Evolutionary conservation across 2,329 filamentous ascomycete genomes (phyloP).

Genomic region (Dichotomopilus funicola): DNA sequence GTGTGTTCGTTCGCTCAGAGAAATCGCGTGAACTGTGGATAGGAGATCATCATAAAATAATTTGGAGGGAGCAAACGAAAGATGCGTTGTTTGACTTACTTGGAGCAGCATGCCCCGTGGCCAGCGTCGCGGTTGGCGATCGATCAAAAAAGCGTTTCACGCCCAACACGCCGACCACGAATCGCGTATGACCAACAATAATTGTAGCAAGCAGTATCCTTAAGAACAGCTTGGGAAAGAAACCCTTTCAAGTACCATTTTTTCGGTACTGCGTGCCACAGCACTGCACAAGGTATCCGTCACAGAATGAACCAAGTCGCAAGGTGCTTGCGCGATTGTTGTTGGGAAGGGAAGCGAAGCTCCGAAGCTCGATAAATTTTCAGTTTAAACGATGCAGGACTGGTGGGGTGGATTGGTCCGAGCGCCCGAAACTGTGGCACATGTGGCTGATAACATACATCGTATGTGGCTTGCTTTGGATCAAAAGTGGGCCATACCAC

Average conservation of each 20-base stretch:
- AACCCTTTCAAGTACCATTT: too few relatives aligned
- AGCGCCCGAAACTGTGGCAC: not conserved
- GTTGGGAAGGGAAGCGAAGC: constrained; percentile 7
- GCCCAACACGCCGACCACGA: too few relatives aligned
- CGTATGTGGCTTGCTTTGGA: not conserved
- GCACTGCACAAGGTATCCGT: too few relatives aligned
- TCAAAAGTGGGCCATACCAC: not conserved
- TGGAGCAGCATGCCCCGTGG: too few relatives aligned
- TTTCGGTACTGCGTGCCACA: too few relatives aligned
- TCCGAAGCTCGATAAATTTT: constrained; percentile 14
- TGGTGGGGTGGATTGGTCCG: constrained; percentile 2
- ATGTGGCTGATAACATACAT: too few relatives aligned
- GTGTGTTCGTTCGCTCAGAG: constrained; percentile 56
- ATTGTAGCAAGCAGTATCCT: too few relatives aligned
- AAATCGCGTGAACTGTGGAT: constrained; percentile 56
- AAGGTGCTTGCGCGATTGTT: not conserved
- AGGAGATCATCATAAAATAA: constrained; percentile 45
- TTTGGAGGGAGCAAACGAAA: constrained; percentile 1
- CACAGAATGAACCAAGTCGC: too few relatives aligned
- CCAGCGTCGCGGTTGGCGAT: too few relatives aligned
- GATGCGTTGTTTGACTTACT: not conserved
- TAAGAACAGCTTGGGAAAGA: too few relatives aligned
- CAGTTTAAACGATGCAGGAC: constrained; percentile 9
- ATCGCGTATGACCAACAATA: too few relatives aligned
- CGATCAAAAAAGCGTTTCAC: too few relatives aligned